Base-by-base conservation (phyloP, 108 stramenopile species). In the Mayamaea pseudoterrestris region DNA sequence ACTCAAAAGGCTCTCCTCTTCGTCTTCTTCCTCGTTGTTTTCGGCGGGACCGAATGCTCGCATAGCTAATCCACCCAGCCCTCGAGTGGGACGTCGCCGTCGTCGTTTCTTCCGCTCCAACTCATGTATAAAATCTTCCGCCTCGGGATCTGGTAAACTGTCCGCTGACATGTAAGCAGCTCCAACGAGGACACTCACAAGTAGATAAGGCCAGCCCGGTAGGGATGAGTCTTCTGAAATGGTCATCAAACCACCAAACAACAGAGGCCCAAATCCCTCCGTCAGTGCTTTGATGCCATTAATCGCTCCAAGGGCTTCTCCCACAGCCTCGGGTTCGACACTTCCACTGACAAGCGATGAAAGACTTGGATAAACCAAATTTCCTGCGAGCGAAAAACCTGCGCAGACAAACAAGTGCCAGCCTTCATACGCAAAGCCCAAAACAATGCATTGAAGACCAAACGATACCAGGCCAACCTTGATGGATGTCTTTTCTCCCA, bases 251-350 rank as follows among this genome's bases (percentile, higher is more conserved):
- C 71, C 67, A 21, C 87, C 87, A 56, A 90, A 90, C 4, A 84
- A 9, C 1, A 90, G 47, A 0, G 88, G 88, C 3, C 88, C 88
- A 2, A 85, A 65, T 13, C 93, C 96, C 61, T 93, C 95, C 0
- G 94, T 96, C 40, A 97, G 60, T 32, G 90, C 91, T 51, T 94
- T 93, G 53, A 97, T 77, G 5, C 96, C 96, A 58, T 97, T 97
- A 23, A 97, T 53, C 8, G 96, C 87, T 13, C 96, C 96, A 30
- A 95, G 63, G 18, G 93, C 93, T 68, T 94, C 86, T 27, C 96
- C 96, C 25, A 90, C 88, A 46, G 65, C 61, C 6, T 69, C 54
- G 13, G 82, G 85, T 48, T 66, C 66, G 22, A 95, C 96, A n/a
- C 58, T 66, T 5, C 74, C 55, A 47, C 76, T 85, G 37, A 97